Conservation (phyloP, 768 basidiomycete genomes). For the Tylopilus plumbeoviolaceoides region DNA sequence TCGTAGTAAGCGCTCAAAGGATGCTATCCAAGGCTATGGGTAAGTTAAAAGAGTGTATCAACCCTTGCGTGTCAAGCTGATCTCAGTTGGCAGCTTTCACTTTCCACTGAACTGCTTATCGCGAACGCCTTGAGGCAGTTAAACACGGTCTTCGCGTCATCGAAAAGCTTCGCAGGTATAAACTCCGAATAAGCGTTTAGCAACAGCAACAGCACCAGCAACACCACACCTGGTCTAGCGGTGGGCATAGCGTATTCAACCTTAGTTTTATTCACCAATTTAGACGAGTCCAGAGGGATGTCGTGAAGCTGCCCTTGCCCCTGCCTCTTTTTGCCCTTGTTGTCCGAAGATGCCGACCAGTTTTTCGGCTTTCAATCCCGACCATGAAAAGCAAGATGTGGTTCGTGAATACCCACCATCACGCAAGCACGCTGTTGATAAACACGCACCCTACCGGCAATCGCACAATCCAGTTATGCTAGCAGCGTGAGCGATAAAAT, state of each 20-base stretch:
- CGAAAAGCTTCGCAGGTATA: slow-evolving; percentile 64
- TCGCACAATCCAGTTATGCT: slow-evolving; percentile 41
- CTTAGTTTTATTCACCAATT: slow-evolving; percentile 24
- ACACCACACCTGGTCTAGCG: slow-evolving; percentile 29
- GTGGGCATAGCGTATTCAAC: slow-evolving; percentile 42
- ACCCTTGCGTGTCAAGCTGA: background rate
- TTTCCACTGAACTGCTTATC: slow-evolving; percentile 76
- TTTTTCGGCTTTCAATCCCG: background rate
- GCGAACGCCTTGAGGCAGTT: slow-evolving; percentile 63
- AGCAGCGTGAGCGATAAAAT: slow-evolving; percentile 63
- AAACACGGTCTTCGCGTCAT: slow-evolving; percentile 51
- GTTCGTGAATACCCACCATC: slow-evolving; percentile 41
- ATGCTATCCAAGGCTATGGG: slow-evolving; percentile 69
- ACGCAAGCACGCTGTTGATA: slow-evolving; percentile 17
- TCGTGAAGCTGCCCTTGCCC: too few species aligned
- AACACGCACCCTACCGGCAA: slow-evolving; percentile 23
- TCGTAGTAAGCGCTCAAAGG: slow-evolving; percentile 58
- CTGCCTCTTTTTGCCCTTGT: too few species aligned
- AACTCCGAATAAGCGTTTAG: slow-evolving; percentile 35
- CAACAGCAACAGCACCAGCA: slow-evolving; percentile 14
- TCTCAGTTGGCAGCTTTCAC: slow-evolving; percentile 46
- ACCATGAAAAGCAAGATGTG: slow-evolving; percentile 5
- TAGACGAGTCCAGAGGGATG: too few species aligned
- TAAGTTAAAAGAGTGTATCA: slow-evolving; percentile 15
- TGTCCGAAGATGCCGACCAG: slow-evolving; percentile 8